Evolutionary conservation across 345 rosid species (phyloP), one percentile per base, ranked within the genome.

Genomic region (Salix viminalis): DNA sequence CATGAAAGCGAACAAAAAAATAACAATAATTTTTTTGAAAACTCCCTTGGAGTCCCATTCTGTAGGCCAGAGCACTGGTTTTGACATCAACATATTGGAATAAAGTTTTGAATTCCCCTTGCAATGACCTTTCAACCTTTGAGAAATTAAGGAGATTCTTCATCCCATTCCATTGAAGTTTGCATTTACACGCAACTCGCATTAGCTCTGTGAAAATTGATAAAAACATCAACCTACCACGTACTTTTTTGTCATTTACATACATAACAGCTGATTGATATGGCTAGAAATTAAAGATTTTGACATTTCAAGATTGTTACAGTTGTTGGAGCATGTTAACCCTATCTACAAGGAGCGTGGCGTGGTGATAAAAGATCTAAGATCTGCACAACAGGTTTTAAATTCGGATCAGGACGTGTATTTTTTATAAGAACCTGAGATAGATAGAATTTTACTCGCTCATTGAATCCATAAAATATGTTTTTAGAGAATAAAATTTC

Each of bases 141-240:
- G 41, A 70, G 42, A 58, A 34, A 54, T 70, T 19, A 30, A 50
- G 21, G 69, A 48, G 41, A 75, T 7, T 46, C 5, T 24, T 41
- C 10, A 34, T 39, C n/a, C 26, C 19, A 66, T 28, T 58, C 39
- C 60, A 21, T 56, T 52, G 10, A 75, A 24, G 61, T 65, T 44
- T 70, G 58, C 30, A 67, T 71, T 67, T 42, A 71, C 77, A 77
- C 79, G 77, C 81, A 80, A 79, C 74, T 54, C 10, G 3, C 76
- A 46, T 32, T 26, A 32, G 52, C 37, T 14, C 66, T 37, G 28
- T 21, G 7, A 62, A 41, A 41, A 65, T 77, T 77, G 15, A 46
- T 70, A n/a, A 32, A 21, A 7, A 54, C 2, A 11, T 44, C 46
- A 66, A 34, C 67, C 65, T 11, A 46, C 26, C 56, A n/a, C 0